phyloP scores from a whole-genome alignment of 768 basidiomycete genomes.

The Chiua virens region DNA sequence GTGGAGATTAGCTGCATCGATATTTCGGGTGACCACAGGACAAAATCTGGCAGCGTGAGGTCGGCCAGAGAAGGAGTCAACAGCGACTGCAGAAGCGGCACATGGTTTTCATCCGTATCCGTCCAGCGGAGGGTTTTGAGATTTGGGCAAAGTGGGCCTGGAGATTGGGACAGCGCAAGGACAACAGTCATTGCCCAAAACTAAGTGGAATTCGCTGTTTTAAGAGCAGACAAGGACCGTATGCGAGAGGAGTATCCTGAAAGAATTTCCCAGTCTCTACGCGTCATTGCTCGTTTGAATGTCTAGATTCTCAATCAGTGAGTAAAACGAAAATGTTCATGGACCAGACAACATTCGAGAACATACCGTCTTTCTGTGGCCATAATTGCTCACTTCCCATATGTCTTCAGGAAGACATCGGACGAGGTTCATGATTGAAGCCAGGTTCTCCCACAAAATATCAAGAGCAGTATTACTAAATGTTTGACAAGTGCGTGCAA shows the following conservation, averaged over 20 bases:
- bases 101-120: constrained; percentile 7
- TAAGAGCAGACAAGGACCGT: constrained; percentile 11
- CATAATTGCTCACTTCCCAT: constrained; percentile 17
- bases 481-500: constrained; percentile 26
- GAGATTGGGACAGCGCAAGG: constrained; percentile 25
- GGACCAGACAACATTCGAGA: not conserved
- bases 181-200: constrained; percentile 20
- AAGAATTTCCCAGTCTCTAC: constrained; percentile 30
- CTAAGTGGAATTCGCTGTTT: not conserved
- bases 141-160: constrained; percentile 22
- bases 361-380: constrained; percentile 12
- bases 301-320: constrained; percentile 8
- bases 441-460: constrained; percentile 21
- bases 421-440: constrained; percentile 22
- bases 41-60: constrained; percentile 9
- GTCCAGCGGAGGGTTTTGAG: constrained; percentile 22
- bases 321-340: not conserved
- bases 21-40: constrained; percentile 16
- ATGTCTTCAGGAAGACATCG: constrained; percentile 28
- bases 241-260: constrained; percentile 27
- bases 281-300: constrained; percentile 25
- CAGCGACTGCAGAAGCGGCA: constrained; percentile 20
- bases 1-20: constrained; percentile 16
- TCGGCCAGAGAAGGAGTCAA: constrained; percentile 21
- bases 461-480: constrained; percentile 25